A percentile compares a stretch with the other conserved stretches of the same genome.
These are phyloP conservation scores for Ceratocystis albifundus DNA, from an alignment of 2,329 filamentous ascomycete genomes.

Conservation along the genomic window DNA sequence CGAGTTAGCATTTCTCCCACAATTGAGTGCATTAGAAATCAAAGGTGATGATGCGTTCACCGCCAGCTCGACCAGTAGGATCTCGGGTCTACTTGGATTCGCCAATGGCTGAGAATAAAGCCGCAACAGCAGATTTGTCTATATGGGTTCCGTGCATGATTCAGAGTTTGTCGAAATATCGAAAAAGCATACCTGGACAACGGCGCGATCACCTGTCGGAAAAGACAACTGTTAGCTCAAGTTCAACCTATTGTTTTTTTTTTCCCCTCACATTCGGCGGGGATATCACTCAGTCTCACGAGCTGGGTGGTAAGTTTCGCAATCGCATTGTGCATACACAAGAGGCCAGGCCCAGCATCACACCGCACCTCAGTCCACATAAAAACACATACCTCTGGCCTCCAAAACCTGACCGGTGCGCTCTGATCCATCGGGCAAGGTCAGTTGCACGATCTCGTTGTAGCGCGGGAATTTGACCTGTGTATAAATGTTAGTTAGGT, in stretches of 20 bases:
- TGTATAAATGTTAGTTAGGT: slow-evolving; percentile 17
- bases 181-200: slow-evolving; percentile 64
- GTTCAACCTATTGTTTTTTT: slow-evolving; percentile 24
- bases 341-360: neutral
- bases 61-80: neutral
- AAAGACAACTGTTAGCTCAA: slow-evolving; percentile 15
- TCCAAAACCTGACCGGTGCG: slow-evolving; percentile 93
- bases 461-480: slow-evolving; percentile 95
- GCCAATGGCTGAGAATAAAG: neutral
- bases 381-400: slow-evolving; percentile 64
- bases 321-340: slow-evolving; percentile 7
- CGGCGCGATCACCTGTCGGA: slow-evolving; percentile 66
- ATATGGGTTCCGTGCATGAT: neutral
- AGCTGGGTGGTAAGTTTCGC: neutral
- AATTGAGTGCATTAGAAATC: neutral
- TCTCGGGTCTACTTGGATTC: neutral
- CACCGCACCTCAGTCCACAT: neutral
- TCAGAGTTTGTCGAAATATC: neutral
- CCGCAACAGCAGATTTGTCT: neutral
- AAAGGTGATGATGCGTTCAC: neutral
- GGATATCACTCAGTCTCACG: neutral
- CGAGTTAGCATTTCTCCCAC: neutral
- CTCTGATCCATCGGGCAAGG: slow-evolving; percentile 86
- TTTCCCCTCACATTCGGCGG: slow-evolving; percentile 16
- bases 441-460: slow-evolving; percentile 96